These are phyloP conservation scores for Saccharum spontaneum DNA, from an alignment of 176 grass and related monocot genomes.

Conservation along the genomic window DNA sequence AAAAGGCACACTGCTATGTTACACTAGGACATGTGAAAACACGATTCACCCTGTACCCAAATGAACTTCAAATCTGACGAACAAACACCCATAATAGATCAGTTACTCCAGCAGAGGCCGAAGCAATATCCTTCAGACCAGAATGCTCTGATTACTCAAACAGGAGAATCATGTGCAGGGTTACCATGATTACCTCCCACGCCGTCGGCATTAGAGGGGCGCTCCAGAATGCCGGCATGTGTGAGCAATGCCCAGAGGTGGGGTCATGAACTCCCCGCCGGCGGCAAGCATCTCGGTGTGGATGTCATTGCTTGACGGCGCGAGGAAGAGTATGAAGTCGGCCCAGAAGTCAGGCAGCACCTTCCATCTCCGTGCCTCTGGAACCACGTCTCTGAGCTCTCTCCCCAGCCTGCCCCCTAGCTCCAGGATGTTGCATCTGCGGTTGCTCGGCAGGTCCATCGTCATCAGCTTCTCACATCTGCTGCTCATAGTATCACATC, in stretches of 20 bases:
- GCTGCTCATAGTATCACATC: not conserved
- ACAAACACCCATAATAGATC: not conserved
- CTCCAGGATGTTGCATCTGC: not conserved
- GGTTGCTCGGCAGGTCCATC: not conserved
- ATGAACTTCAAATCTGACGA: not conserved
- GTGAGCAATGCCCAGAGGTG: slow-evolving; percentile 34
- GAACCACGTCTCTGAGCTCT: not conserved
- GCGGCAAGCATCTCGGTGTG: slow-evolving; percentile 1
- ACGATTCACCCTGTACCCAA: not conserved
- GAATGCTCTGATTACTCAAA: not conserved
- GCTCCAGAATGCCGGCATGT: slow-evolving; percentile 31
- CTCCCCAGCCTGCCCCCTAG: slow-evolving; percentile 6
- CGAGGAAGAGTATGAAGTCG: slow-evolving; percentile 16
- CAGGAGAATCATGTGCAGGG: not conserved
- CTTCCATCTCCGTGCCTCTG: slow-evolving; percentile 13
- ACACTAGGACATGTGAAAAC: not conserved
- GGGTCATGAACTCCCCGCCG: slow-evolving; percentile 30
- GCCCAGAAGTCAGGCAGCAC: slow-evolving; percentile 14
- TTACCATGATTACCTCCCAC: not conserved
- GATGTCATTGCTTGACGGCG: not conserved
- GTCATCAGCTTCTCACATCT: not conserved
- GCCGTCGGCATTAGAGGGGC: not conserved
- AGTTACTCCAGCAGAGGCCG: not conserved
- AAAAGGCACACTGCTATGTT: not conserved
- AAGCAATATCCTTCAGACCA: not conserved